phyloP scores from a whole-genome alignment of 768 basidiomycete species.

The Pleurotus ostreatus region DNA sequence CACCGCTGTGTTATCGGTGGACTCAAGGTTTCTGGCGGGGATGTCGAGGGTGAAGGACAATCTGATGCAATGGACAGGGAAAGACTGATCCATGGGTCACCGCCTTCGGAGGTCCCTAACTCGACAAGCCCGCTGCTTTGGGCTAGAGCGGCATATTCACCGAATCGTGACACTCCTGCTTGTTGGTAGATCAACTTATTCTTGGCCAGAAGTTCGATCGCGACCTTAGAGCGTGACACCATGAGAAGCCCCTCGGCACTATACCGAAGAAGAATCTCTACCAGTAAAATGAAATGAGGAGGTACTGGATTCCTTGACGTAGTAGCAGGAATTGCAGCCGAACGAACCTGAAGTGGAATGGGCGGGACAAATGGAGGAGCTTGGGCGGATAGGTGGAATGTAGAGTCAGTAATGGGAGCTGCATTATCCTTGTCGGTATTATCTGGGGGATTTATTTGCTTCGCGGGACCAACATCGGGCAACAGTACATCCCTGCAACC shows the following conservation, averaged over 20 bases:
- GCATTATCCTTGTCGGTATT: no score
- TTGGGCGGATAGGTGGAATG: no score
- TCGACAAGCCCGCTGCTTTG: constrained; percentile 8
- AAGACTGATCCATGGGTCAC: constrained; percentile 13
- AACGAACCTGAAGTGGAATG: no score
- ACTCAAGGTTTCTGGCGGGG: constrained; percentile 27
- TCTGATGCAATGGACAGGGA: no score
- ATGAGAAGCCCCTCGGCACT: neutral
- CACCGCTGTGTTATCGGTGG: no score
- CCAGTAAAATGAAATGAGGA: neutral
- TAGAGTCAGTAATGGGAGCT: no score
- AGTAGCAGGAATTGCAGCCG: no score
- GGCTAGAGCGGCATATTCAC: constrained; percentile 12
- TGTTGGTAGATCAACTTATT: constrained; percentile 6
- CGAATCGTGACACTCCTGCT: constrained; percentile 9
- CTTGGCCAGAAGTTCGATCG: neutral
- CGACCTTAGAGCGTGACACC: constrained; percentile 10
- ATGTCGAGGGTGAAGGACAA: constrained; percentile 47
- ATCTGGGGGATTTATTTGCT: no score
- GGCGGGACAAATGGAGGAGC: no score
- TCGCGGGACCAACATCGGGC: no score
- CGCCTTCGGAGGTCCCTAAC: constrained; percentile 7
- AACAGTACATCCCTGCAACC: no score
- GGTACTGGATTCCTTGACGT: neutral
- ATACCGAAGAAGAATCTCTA: neutral